Evolutionary conservation across 306 rosid species (phyloP).

Genomic region (Luffa acutangula): DNA sequence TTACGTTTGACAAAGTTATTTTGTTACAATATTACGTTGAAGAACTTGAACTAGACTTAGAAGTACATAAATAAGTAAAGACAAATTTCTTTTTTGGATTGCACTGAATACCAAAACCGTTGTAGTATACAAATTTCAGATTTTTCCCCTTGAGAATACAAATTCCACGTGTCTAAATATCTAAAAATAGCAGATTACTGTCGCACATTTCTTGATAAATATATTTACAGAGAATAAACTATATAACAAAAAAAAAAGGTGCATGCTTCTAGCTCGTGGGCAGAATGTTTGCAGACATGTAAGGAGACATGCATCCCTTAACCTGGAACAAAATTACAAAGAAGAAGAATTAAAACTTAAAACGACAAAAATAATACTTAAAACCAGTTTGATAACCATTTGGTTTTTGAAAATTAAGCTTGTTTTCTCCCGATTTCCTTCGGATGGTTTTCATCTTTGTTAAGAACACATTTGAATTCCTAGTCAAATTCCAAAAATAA

Average conservation of each 20-base stretch:
- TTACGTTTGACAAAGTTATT: no score
- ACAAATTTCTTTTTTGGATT: neutral
- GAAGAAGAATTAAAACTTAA: neutral
- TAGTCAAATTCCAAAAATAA: no score
- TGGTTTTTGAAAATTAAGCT: no score
- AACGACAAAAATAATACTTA: neutral
- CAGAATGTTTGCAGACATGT: constrained; percentile 47
- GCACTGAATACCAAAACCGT: no score
- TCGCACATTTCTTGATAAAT: neutral
- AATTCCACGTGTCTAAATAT: neutral
- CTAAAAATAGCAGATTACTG: neutral
- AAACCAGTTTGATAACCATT: no score
- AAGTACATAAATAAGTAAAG: no score
- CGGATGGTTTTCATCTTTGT: no score
- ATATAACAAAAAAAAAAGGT: neutral
- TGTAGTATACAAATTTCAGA: no score
- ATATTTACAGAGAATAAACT: neutral
- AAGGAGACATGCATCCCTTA: constrained; percentile 66
- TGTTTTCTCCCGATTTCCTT: no score
- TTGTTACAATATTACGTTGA: no score
- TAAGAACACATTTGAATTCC: no score
- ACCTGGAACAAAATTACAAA: constrained; percentile 38
- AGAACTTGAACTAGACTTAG: no score
- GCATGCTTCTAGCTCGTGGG: constrained; percentile 27
- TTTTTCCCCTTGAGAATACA: neutral